A percentile compares a stretch with the other conserved stretches of the same genome.
phyloP scores from a whole-genome alignment of 148 eudicot genomes.

The Vaccinium vitisidaea region DNA sequence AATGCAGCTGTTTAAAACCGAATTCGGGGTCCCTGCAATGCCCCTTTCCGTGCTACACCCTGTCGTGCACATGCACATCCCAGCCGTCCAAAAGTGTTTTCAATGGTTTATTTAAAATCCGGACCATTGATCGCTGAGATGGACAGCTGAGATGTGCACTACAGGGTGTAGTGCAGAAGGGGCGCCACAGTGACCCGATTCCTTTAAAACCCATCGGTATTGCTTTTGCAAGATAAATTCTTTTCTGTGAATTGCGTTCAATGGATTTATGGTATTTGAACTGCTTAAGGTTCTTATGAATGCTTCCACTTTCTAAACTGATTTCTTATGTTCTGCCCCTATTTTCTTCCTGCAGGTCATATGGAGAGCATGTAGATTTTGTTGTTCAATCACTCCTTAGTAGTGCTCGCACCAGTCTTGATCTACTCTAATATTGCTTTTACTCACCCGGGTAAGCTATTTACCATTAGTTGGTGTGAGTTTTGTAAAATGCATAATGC shows the following conservation, averaged over 20 bases:
- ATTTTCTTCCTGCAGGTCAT: constrained; percentile 4
- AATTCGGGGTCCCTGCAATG: too few species aligned
- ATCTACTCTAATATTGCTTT: constrained; percentile 2
- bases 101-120: too few species aligned
- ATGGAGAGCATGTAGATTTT: neutral
- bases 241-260: neutral
- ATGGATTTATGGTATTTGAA: neutral
- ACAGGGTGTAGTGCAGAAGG: too few species aligned
- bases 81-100: too few species aligned
- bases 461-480: neutral
- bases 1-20: neutral
- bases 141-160: too few species aligned
- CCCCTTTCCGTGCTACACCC: too few species aligned
- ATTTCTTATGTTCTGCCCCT: neutral
- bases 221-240: neutral
- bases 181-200: too few species aligned
- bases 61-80: too few species aligned
- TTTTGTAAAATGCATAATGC: neutral
- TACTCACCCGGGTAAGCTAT: neutral
- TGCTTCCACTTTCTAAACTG: neutral
- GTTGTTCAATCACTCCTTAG: neutral
- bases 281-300: neutral
- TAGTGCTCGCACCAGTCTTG: neutral
- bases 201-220: neutral
- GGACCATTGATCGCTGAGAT: too few species aligned